Evolutionary conservation across 352 stramenopile species (phyloP).

Genomic region (Phytophthora colocasiae): DNA sequence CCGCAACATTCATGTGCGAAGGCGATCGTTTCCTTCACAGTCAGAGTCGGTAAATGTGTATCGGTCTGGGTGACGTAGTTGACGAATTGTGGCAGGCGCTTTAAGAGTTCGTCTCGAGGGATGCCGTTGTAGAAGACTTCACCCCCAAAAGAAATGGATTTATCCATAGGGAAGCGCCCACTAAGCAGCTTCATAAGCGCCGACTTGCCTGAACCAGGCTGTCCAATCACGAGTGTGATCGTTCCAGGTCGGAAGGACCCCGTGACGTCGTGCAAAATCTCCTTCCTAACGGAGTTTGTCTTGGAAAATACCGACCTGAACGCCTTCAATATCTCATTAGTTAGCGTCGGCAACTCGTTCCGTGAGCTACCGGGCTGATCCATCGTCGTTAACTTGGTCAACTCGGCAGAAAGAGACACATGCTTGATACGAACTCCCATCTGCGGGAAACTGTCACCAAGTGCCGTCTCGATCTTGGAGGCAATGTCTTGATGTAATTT

Average conservation of each 20-base stretch:
- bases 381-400: constrained; percentile 24
- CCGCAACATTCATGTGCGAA: constrained; percentile 23
- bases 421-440: constrained; percentile 64
- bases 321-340: constrained; percentile 55
- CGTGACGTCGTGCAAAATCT: constrained; percentile 19
- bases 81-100: constrained; percentile 21
- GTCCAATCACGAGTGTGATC: constrained; percentile 15
- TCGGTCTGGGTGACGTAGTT: constrained; percentile 24
- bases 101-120: constrained; percentile 7
- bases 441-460: constrained; percentile 57
- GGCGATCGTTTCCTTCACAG: constrained; percentile 12
- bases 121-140: constrained; percentile 14
- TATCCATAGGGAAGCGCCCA: constrained; percentile 18
- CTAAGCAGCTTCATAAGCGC: constrained; percentile 25
- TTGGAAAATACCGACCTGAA: constrained; percentile 30
- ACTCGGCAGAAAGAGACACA: constrained; percentile 53
- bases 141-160: constrained; percentile 11
- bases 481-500: constrained; percentile 49
- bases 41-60: constrained; percentile 20
- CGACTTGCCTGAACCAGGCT: constrained; percentile 20
- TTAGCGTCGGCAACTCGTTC: constrained; percentile 46
- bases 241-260: constrained; percentile 22
- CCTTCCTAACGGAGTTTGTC: constrained; percentile 42
- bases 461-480: constrained; percentile 47
- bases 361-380: constrained; percentile 5